These are phyloP conservation scores for Colletotrichum kahawae DNA, from an alignment of 2,329 filamentous ascomycete genomes.

Conservation along the genomic window DNA sequence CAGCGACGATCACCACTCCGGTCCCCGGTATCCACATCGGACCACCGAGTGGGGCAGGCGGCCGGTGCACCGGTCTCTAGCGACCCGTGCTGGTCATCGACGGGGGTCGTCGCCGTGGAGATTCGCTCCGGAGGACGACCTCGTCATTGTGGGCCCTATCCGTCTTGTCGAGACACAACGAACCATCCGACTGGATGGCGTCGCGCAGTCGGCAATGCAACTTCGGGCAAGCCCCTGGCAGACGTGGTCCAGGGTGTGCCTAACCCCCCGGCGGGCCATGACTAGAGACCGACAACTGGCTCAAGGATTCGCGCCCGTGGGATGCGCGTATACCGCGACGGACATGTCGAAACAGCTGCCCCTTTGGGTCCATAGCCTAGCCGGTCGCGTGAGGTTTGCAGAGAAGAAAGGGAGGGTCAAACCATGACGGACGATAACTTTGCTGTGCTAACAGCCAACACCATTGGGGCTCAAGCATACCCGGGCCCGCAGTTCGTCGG, in stretches of 20 bases:
- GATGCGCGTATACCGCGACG: background rate
- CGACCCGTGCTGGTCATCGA: background rate
- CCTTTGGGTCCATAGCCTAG: background rate
- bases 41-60: background rate
- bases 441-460: background rate
- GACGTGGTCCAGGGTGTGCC: background rate
- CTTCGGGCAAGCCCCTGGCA: background rate
- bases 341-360: background rate
- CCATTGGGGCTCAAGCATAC: background rate
- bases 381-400: background rate
- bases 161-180: background rate
- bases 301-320: background rate
- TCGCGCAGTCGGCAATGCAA: background rate
- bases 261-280: background rate
- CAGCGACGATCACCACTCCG: background rate
- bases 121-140: background rate
- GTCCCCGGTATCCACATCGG: background rate
- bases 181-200: background rate
- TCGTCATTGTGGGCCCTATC: background rate
- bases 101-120: background rate
- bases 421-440: background rate
- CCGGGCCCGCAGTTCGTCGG: background rate
- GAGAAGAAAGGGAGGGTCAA: background rate
- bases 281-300: background rate
- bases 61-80: background rate